These are phyloP conservation scores for Ascochyta viciae-villosae DNA, from an alignment of 2,329 filamentous ascomycete genomes.

Conservation along the genomic window DNA sequence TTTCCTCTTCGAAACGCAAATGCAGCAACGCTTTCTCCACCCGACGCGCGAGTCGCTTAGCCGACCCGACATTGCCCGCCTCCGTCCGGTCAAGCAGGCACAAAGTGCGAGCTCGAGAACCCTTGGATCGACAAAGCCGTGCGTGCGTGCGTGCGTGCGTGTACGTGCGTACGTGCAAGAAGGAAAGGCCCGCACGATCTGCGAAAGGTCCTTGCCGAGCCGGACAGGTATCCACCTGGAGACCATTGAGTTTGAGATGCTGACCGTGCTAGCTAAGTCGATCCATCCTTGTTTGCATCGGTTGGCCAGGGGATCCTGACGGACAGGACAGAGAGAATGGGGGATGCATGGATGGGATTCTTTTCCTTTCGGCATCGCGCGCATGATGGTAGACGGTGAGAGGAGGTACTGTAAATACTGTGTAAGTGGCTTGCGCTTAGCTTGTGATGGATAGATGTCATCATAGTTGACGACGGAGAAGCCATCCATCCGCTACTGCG, in stretches of 20 bases:
- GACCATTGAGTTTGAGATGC: conserved; percentile 4
- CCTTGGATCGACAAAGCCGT: conserved; percentile 7
- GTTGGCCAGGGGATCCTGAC: no score
- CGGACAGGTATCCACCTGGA: conserved; percentile 4
- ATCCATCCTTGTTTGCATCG: no score
- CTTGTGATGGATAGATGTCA: no score
- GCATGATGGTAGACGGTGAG: no score
- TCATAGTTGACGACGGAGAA: no score
- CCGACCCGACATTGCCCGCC: conserved; percentile 13
- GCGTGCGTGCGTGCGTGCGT: background rate
- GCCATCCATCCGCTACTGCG: no score
- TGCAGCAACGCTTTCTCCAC: conserved; percentile 4
- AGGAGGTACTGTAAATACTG: no score
- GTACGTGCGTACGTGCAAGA: background rate
- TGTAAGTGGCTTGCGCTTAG: no score
- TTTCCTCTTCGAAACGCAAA: conserved; percentile 8
- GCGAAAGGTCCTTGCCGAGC: background rate
- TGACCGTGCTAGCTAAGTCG: background rate
- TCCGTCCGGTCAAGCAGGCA: conserved; percentile 5
- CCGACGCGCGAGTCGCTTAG: background rate
- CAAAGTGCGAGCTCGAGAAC: background rate
- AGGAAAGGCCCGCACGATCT: conserved; percentile 16
- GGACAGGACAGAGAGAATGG: no score
- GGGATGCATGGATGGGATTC: background rate
- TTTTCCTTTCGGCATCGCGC: no score